These are phyloP conservation scores for Didymosphaeria variabile DNA, from an alignment of 2,329 filamentous ascomycete species.

Conservation along the genomic window DNA sequence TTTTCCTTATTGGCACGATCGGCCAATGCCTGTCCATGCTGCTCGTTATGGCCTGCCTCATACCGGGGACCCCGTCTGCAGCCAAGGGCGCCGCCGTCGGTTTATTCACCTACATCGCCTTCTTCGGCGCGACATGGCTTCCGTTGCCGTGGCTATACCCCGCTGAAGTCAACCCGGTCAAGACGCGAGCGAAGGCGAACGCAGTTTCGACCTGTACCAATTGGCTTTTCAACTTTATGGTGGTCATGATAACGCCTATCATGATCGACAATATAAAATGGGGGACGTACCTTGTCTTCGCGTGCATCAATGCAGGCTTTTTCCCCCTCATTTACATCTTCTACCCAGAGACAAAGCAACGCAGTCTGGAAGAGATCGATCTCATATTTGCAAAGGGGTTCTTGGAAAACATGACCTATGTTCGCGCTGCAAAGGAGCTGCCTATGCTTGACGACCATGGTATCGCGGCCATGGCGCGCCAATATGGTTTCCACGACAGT, in stretches of 20 bases:
- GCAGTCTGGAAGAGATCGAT: constrained; percentile 63
- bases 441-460: constrained; percentile 45
- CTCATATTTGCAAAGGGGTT: constrained; percentile 56
- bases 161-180: constrained; percentile 63
- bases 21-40: constrained; percentile 62
- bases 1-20: constrained; percentile 54
- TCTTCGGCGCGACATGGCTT: constrained; percentile 72
- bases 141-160: constrained; percentile 69
- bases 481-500: constrained; percentile 43
- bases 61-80: constrained; percentile 45
- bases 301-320: constrained; percentile 61
- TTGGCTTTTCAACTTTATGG: constrained; percentile 62
- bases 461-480: constrained; percentile 43
- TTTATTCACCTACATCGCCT: constrained; percentile 74
- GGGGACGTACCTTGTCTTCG: constrained; percentile 59
- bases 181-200: constrained; percentile 65
- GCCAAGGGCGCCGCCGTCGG: constrained; percentile 65
- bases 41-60: constrained; percentile 53
- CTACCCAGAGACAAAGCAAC: constrained; percentile 64
- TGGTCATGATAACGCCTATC: constrained; percentile 55
- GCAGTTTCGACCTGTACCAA: constrained; percentile 63
- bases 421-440: constrained; percentile 48
- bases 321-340: constrained; percentile 64
- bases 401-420: constrained; percentile 48
- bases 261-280: constrained; percentile 49